Conservation (phyloP, 331 rosid species). For the Phaseolus coccineus region DNA sequence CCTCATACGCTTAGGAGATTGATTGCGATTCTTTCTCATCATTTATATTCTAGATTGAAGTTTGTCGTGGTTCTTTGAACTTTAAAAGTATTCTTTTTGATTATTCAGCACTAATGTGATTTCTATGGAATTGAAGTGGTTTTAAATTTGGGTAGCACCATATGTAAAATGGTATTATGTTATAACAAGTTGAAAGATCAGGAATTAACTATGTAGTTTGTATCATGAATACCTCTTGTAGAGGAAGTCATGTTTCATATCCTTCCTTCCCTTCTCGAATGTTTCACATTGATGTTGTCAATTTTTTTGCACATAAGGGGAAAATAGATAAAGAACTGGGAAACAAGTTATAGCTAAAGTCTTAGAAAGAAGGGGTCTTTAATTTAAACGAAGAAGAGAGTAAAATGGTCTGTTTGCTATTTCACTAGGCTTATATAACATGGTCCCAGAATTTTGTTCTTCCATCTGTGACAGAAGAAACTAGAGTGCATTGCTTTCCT, state of each 20-base stretch:
- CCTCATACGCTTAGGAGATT: neutral
- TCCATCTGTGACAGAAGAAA: neutral
- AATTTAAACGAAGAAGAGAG: neutral
- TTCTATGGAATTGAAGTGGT: neutral
- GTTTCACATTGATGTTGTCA: neutral
- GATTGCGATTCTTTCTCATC: neutral
- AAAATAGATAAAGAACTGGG: neutral
- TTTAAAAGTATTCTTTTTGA: neutral
- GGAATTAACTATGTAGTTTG: neutral
- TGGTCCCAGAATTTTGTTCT: neutral
- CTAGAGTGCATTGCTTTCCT: neutral
- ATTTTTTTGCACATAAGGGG: neutral
- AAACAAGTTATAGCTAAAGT: neutral
- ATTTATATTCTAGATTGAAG: neutral
- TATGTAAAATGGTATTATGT: neutral
- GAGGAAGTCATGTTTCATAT: neutral
- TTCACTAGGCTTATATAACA: neutral
- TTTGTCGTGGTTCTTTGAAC: neutral
- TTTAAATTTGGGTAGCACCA: neutral
- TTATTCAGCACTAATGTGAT: conserved; percentile 7
- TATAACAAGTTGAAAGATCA: neutral
- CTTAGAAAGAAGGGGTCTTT: neutral
- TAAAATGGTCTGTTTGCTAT: neutral
- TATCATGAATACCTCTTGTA: neutral
- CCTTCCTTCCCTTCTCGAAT: neutral